Evolutionary conservation across 495 filamentous ascomycete species (phyloP).

Genomic region (Endocarpon pusillum): DNA sequence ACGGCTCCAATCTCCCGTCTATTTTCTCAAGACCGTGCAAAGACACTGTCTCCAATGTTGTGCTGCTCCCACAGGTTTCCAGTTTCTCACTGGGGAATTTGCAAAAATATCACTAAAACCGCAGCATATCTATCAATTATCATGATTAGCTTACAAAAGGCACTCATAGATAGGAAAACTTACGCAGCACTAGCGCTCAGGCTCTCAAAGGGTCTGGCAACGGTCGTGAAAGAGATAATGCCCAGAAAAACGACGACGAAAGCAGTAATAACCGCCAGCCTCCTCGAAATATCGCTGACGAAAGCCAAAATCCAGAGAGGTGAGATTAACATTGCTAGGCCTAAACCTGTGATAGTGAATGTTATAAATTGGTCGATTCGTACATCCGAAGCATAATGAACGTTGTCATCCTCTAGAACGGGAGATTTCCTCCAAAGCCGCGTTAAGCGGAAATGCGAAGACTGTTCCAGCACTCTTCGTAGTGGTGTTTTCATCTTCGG

Average conservation of each 20-base stretch:
- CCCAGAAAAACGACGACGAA: constrained; percentile 15
- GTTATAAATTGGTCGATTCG: constrained; percentile 12
- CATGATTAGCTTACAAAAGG: not conserved
- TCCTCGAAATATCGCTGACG: not conserved
- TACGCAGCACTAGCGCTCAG: constrained; percentile 20
- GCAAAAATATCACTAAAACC: constrained; percentile 19
- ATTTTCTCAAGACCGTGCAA: too few species aligned
- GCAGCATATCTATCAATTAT: constrained; percentile 13
- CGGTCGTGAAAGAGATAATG: constrained; percentile 10
- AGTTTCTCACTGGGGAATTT: too few species aligned
- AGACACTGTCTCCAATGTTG: too few species aligned
- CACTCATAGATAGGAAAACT: constrained; percentile 1
- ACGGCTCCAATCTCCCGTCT: too few species aligned
- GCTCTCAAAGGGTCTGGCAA: constrained; percentile 15
- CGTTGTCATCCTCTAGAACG: constrained; percentile 2
- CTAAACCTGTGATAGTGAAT: constrained; percentile 10
- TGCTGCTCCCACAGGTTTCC: too few species aligned
- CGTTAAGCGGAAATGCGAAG: constrained; percentile 6
- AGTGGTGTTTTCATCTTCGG: constrained; percentile 11
- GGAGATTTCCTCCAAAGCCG: not conserved
- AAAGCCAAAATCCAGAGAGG: constrained; percentile 17
- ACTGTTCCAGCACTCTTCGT: constrained; percentile 14
- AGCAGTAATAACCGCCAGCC: constrained; percentile 14
- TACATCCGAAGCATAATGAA: constrained; percentile 8
- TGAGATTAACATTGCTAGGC: constrained; percentile 13